These are phyloP conservation scores for Clonostachys rosea DNA, from an alignment of 2,329 filamentous ascomycete genomes.

Conservation along the genomic window DNA sequence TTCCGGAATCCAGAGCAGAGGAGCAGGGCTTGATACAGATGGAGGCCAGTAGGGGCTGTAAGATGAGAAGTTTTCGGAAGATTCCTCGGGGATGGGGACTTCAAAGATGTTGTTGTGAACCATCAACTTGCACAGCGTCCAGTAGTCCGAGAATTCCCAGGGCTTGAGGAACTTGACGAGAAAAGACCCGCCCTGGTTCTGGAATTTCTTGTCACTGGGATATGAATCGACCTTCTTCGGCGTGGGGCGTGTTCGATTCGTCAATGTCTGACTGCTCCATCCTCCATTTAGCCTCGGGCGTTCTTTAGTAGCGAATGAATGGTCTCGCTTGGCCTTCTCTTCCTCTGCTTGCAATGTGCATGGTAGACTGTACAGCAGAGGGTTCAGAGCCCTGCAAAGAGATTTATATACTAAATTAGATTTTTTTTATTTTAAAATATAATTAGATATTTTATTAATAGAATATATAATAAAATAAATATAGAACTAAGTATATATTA, in stretches of 20 bases:
- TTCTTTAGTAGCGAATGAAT: no score
- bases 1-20: conserved; percentile 70
- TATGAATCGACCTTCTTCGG: conserved; percentile 9
- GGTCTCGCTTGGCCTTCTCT: conserved; percentile 21
- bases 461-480: no score
- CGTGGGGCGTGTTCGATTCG: conserved; percentile 7
- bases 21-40: conserved; percentile 53
- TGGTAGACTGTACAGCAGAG: conserved; percentile 68
- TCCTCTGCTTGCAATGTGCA: conserved; percentile 46
- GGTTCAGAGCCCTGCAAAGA: conserved; percentile 63
- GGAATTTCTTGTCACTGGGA: conserved; percentile 7
- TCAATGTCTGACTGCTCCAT: conserved; percentile 4
- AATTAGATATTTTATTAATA: no score
- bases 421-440: no score
- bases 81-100: conserved; percentile 51
- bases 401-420: no score
- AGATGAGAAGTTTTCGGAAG: no score
- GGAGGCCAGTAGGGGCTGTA: conserved; percentile 69
- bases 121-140: conserved; percentile 64
- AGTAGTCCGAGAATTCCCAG: conserved; percentile 70
- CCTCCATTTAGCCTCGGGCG: conserved; percentile 4
- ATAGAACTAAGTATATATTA: no score
- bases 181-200: conserved; percentile 25
- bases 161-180: conserved; percentile 65
- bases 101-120: conserved; percentile 47